Percentiles rank a stretch among this genome's conserved stretches.
Evolutionary conservation across 305 asterid species (phyloP).

Genomic region (Solanum hybrid): DNA sequence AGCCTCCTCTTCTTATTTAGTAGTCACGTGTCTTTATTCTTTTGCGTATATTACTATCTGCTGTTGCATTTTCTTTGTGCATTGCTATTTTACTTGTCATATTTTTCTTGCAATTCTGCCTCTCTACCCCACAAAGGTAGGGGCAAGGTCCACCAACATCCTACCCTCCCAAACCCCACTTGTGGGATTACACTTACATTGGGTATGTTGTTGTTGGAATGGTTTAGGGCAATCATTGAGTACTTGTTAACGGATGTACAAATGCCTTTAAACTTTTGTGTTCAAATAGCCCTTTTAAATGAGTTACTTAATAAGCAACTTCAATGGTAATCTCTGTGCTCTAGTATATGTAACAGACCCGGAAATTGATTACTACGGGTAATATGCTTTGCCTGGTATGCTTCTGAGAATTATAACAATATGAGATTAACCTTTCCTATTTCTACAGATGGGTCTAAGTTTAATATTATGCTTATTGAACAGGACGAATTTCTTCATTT

Average conservation of each 20-base stretch:
- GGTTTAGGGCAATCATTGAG: neutral
- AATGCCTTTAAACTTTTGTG: neutral
- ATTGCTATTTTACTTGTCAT: neutral
- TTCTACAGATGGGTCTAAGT: neutral
- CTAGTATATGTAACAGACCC: neutral
- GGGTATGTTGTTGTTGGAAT: neutral
- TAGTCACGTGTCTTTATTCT: neutral
- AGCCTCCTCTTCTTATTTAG: neutral
- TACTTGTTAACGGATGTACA: neutral
- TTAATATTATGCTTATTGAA: neutral
- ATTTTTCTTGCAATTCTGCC: neutral
- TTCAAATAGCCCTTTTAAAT: neutral
- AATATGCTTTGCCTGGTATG: neutral
- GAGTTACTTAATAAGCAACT: neutral
- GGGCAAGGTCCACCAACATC: neutral
- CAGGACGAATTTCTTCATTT: conserved; percentile 51
- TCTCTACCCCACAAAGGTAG: neutral
- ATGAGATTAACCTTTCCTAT: neutral
- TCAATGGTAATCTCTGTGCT: neutral
- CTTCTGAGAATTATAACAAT: neutral
- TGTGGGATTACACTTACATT: neutral
- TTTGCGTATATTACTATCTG: neutral
- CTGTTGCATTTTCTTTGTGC: neutral
- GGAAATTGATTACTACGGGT: neutral
- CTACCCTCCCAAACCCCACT: neutral